Evolutionary conservation across 2,329 filamentous ascomycete species (phyloP), one percentile per base, ranked within the genome.

Genomic region (Diaporthe velutina): DNA sequence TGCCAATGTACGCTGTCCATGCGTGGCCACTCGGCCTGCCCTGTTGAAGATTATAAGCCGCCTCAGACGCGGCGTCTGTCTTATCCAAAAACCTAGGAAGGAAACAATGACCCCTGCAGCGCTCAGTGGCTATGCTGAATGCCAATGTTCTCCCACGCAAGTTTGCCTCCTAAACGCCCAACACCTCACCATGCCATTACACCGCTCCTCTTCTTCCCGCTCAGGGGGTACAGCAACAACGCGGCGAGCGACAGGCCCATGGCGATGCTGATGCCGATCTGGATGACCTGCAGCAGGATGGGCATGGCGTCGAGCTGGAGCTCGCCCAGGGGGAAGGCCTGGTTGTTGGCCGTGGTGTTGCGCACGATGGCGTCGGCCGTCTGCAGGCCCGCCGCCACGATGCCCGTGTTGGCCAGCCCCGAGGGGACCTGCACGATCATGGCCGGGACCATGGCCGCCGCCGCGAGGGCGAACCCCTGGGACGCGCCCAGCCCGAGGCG

Each of bases 231-330:
- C 48, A 68, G 48, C 48, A 68, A 8, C 33, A 68, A 12, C 8
- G 64, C 64, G 4, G 64, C 64, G 19, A 68, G 33, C 2, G 64
- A 68, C 8, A 54, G 64, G 7, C 64, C 64, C 64, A 68, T 68
- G 64, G 64, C 64, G 19, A 68, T 68, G 4, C 64, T 68, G 64
- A 68, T 68, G 5, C 64, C 45, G 48, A 68, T 54, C 64, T 68
- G 64, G 48, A 68, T 68, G 33, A 68, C 64, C 64, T 68, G 64
- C 30, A 68, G 64, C 33, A 68, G 61, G 45, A 67, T 38, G 45
- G 61, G 61, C 61, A 67, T 52, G 10, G 61, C 45, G 22, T 67
- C 61, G 61, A 67, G 30, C 45, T 67, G 61, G 61, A 67, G 61
- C 15, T 67, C 61, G 45, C 61, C 61, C 12, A 67, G 22, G 22